Evolutionary conservation across 768 basidiomycete genomes (phyloP), one percentile per base, ranked within the genome.

Genomic region (Russula lepida): DNA sequence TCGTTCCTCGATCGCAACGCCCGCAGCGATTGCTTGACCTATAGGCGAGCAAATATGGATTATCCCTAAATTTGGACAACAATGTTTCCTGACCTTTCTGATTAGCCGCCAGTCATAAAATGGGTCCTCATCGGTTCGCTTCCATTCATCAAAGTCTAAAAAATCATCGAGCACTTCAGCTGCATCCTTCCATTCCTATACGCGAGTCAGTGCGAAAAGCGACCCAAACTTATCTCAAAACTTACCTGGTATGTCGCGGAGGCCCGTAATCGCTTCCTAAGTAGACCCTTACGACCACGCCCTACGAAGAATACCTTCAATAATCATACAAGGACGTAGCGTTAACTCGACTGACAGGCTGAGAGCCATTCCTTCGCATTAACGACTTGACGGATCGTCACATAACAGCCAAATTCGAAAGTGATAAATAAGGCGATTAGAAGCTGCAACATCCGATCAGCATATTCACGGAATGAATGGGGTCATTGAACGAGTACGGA

Each of bases 31-130:
- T 82, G 79, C 65, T 81, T 81, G 28, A 95, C 92, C 84, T 84
- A 51, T n/a, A 11, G 44, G 30, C 15, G 44, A 52, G 27, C 9
- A 63, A 3, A 7, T 12, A 47, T 12, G 35, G 64, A 3, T 21
- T 25, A 47, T 50, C 11, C 27, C 21, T 15, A 21, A 15, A 17
- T 27, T 9, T 37, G 35, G 37, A 32, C 17, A 57, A 33, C 55
- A 41, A 56, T n/a, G 17, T n/a, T 23, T 25, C 32, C 64, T 17
- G 35, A 85, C 88, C 79, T 88, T 91, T 63, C 81, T 78, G 21
- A 95, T 84, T 57, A 98, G 79, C 64, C 85, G 84, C 83, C 88
- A 95, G 68, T 98, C 97, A 70, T 95, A 98, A 66, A 87, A 97
- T 1, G 84, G 76, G 72, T 95, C 92, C 67, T 94, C 90, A 49